Evolutionary conservation across 169 alveolate genomes (phyloP).

Genomic region (Eimeria falciformis): DNA sequence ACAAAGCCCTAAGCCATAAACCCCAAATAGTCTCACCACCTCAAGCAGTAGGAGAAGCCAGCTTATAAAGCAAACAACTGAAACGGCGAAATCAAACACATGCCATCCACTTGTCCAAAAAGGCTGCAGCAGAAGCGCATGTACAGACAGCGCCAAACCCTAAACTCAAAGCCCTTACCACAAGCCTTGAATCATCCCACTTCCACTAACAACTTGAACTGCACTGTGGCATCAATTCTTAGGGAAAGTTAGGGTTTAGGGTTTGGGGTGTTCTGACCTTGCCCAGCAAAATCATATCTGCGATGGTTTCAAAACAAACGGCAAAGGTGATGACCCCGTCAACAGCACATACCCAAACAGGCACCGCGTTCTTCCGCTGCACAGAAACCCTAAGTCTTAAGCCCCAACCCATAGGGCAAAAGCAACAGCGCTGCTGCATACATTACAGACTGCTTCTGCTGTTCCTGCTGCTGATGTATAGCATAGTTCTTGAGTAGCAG

Average conservation of each 20-base stretch:
- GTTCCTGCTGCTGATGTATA: background rate
- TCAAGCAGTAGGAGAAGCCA: conserved; percentile 75
- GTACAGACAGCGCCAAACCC: background rate
- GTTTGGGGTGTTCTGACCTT: no score
- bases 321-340: conserved; percentile 69
- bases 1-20: no score
- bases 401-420: background rate
- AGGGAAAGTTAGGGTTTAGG: no score
- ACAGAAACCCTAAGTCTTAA: background rate
- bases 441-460: background rate
- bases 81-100: conserved; percentile 74
- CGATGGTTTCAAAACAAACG: conserved; percentile 64
- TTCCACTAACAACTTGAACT: no score
- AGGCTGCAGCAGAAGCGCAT: conserved; percentile 25
- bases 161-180: no score
- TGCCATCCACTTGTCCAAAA: conserved; percentile 77
- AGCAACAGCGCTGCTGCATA: background rate
- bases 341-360: conserved; percentile 68
- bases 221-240: no score
- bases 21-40: conserved; percentile 66
- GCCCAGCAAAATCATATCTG: conserved; percentile 57
- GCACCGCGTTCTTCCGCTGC: conserved; percentile 65
- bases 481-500: background rate
- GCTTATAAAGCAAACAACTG: conserved; percentile 60
- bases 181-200: no score